Evolutionary conservation across 1,139 yeast genomes (phyloP).

Genomic region (Yamadazyma diddensiae): DNA sequence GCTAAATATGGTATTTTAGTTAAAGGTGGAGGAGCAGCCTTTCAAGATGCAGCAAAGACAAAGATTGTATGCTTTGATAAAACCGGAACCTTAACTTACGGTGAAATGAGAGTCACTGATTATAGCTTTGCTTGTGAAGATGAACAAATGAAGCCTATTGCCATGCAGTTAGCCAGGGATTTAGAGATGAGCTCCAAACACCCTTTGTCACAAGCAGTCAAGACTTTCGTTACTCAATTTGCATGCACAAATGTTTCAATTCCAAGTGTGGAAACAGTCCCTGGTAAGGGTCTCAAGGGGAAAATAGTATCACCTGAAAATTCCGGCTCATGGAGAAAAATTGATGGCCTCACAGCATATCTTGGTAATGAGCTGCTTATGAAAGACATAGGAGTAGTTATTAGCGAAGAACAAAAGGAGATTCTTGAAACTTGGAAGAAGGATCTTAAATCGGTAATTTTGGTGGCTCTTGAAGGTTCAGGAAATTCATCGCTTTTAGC

Average conservation of each 20-base stretch:
- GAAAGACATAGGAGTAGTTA: conserved; percentile 36
- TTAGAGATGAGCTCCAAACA: conserved; percentile 67
- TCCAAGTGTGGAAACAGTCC: conserved; percentile 48
- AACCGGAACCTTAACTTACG: conserved; percentile 76
- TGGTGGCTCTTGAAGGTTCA: conserved; percentile 47
- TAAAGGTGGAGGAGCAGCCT: conserved; percentile 80
- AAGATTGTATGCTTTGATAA: conserved; percentile 74
- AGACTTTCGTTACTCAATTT: conserved; percentile 29
- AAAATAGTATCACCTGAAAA: conserved; percentile 23
- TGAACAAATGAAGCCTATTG: conserved; percentile 16
- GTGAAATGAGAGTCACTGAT: conserved; percentile 57
- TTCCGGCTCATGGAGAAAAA: conserved; percentile 26
- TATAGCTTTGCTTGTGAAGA: conserved; percentile 23
- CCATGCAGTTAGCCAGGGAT: conserved; percentile 52
- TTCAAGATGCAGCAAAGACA: conserved; percentile 68
- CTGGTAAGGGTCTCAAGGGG: conserved; percentile 62
- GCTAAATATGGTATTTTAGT: conserved; percentile 67
- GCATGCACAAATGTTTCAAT: conserved; percentile 36
- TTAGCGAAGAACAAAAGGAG: conserved; percentile 22
- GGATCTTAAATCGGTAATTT: conserved; percentile 61
- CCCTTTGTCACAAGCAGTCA: conserved; percentile 64
- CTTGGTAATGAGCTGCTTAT: conserved; percentile 65
- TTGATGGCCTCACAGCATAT: conserved; percentile 39
- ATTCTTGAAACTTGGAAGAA: conserved; percentile 53
- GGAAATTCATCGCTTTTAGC: conserved; percentile 37